Evolutionary conservation across 331 rosid species (phyloP), one percentile per base, ranked within the genome.

Genomic region (Spiraea crenata): DNA sequence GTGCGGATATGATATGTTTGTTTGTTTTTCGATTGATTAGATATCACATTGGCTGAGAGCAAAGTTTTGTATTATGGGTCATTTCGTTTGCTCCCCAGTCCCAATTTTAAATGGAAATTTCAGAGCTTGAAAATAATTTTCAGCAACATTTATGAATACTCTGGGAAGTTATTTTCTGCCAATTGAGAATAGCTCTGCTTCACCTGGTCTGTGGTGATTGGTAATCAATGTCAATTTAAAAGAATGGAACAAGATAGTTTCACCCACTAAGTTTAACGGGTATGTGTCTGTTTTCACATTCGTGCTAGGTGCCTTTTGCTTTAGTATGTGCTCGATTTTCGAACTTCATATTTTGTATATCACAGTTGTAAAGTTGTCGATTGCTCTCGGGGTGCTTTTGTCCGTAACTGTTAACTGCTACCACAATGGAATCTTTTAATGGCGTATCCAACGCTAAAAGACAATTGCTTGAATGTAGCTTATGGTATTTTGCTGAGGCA

Each of bases 11-110:
- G 59, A 46, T n/a, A 49, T 57, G 44, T 57, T 57, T 45, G 9
- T 56, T 15, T 44, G 59, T 14, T 34, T 56, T 65, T 17, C 35
- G 50, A n/a, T 38, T 45, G 11, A 70, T 25, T 39, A 41, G 44
- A 56, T 41, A 40, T 69, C 54, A 42, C 74, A 56, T 56, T 68
- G 50, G 14, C 19, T 3, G 62, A 52, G 62, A 50, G 49, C 34
- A n/a, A 42, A 46, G 13, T 42, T 39, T 57, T 34, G 66, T 61
- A 20, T 41, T 44, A 62, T 25, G 62, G 74, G 46, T 56, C 45
- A 59, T 44, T 45, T 70, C 56, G 48, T 14, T 37, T 42, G 65
- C 74, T 54, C 15, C 57, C 4, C 9, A 58, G 65, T 34, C 3
- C 50, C 48, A 14, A 13, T 13, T 64, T 57, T 42, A 37, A 58